Conservation (phyloP, 1,284 basidiomycete species). For the Cryptococcus sp. region DNA sequence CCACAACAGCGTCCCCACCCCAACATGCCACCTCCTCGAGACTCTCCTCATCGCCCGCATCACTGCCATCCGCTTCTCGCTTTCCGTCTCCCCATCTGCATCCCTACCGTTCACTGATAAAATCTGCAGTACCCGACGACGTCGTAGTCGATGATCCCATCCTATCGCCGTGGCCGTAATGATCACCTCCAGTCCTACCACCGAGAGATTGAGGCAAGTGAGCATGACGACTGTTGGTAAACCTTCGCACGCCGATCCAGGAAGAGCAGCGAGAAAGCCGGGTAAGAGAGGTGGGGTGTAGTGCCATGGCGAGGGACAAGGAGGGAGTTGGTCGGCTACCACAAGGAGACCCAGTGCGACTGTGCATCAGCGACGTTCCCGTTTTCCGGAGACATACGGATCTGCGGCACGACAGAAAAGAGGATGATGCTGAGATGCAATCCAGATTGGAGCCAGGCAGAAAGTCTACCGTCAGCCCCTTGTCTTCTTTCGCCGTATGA, state of each 20-base stretch:
- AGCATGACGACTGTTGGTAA: background rate
- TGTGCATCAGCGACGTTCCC: background rate
- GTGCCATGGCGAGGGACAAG: slow-evolving; percentile 1
- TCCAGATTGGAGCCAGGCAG: slow-evolving; percentile 2
- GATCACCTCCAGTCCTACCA: background rate
- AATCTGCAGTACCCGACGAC: background rate
- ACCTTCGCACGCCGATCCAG: slow-evolving; percentile 1
- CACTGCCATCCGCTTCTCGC: background rate
- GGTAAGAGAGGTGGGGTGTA: background rate
- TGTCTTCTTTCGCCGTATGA: background rate
- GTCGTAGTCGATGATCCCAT: background rate
- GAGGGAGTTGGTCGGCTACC: background rate
- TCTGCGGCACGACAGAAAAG: background rate
- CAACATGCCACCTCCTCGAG: background rate
- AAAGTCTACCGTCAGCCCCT: background rate
- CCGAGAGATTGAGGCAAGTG: background rate
- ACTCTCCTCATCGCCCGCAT: too few species aligned
- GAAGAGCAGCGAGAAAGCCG: background rate
- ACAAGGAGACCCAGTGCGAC: background rate
- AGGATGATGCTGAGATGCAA: slow-evolving; percentile 1
- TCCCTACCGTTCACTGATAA: background rate
- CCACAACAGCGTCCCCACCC: background rate
- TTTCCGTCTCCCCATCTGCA: background rate
- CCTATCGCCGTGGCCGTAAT: background rate
- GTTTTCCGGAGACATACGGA: background rate